Evolutionary conservation across 129 eudicot species (phyloP), one percentile per base, ranked within the genome.

Genomic region (Dittrichia graveolens): DNA sequence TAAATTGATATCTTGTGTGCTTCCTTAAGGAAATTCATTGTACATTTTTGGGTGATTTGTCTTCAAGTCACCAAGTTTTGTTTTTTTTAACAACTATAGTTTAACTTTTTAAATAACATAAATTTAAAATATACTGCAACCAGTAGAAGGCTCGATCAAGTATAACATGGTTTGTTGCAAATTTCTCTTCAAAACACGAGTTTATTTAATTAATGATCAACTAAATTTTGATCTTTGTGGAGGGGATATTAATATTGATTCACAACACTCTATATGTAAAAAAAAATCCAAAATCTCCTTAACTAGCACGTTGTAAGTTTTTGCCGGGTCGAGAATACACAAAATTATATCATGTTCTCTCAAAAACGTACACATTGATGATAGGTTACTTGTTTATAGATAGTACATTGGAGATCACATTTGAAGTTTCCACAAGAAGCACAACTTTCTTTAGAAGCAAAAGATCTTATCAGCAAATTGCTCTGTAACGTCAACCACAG

Each of bases 381-480:
- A 16, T 35, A 39, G 6, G 55, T 63, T 60, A 57, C 18, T 24
- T 24, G 0, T 67, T 14, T 74, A 65, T 87, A 92, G 98, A 92
- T 92, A 55, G 96, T 92, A 60, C 91, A 92, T 80, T 92, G 98
- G 98, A 92, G 75, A 80, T 80, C 92, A 58, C 95, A 92, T 83
- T 63, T 92, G 71, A 92, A 89, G 78, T 92, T 92, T 79, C 98
- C 98, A n/a, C 96, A 85, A 74, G 98, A 92, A 80, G 98, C 92
- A 67, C 86, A 77, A 15, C 82, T 89, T 59, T 73, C 98, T 56
- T 45, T 61, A 15, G 95, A 89, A 80, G 98, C 96, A 59, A 89
- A 89, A 85, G 98, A 92, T 77, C 91, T 89, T 68, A 87, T 87
- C 60, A 82, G 96, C 78, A 89, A 77, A 82, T 74, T 92, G 67